Evolutionary conservation across 345 rosid genomes (phyloP), one percentile per base, ranked within the genome.

Genomic region (Acer saccharum): DNA sequence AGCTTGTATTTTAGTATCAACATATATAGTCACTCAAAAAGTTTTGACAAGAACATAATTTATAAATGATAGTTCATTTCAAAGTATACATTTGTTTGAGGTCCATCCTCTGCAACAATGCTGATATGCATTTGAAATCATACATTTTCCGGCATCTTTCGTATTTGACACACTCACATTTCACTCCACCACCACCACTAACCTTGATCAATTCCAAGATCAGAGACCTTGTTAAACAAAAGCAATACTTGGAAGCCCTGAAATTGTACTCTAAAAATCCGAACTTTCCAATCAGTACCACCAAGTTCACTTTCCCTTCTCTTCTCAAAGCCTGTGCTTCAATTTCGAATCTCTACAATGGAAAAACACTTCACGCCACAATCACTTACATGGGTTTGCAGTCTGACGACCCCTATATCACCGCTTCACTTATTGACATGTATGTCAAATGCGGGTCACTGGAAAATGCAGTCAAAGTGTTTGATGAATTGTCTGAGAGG

Each of bases 251-350:
- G 43, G 84, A 87, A 73, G 94, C 93, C 79, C 83, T 90, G 73
- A 79, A 86, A 69, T 50, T 86, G 23, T 89, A 85, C 86, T 81
- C 89, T 29, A 69, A 74, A 63, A 80, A 76, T 68, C 80, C 76
- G 0, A 46, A 80, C 48, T 79, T 86, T 72, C 90, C 89, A 6
- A 77, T 73, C 7, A 73, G 32, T 1, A 76, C 84, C 65, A 80
- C 89, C 58, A 77, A 76, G 65, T 92, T 88, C 88, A 79, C 87
- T 69, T 92, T 81, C 75, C 95, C 95, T 74, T 88, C 92, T 55
- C 88, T 91, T 68, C 90, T 91, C 73, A 91, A 88, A 74, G 95
- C 91, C 80, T 88, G 91, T 71, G 86, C 89, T 75, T 84, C 63
- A 73, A 86, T 85, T 25, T 68, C 86, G 7, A 77, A 80, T 23